A percentile compares a stretch with the other conserved stretches of the same genome.
phyloP scores from a whole-genome alignment of 352 stramenopile genomes.

The Lagenidium giganteum region DNA sequence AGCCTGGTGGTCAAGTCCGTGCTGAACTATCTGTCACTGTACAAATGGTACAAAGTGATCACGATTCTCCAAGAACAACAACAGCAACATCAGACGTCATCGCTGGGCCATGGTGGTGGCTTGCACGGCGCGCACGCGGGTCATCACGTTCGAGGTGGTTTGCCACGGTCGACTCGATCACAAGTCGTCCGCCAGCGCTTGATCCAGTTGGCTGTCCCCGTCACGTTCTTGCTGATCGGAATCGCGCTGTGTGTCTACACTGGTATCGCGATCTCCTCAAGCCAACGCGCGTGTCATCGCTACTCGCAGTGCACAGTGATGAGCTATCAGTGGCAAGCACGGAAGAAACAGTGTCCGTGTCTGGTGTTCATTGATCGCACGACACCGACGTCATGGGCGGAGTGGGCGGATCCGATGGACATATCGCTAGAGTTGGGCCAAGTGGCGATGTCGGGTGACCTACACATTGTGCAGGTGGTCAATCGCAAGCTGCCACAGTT shows the following conservation, averaged over 20 bases:
- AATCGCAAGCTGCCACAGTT: conserved; percentile 3
- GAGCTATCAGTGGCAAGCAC: conserved; percentile 3
- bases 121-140: too few species aligned
- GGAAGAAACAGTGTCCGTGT: conserved; percentile 1
- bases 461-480: conserved; percentile 4
- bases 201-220: too few species aligned
- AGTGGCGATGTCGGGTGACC: neutral
- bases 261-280: conserved; percentile 1
- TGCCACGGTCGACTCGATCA: too few species aligned
- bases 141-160: too few species aligned
- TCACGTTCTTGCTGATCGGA: too few species aligned
- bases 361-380: conserved; percentile 2
- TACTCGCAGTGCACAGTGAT: conserved; percentile 1
- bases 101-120: too few species aligned
- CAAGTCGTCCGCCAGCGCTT: too few species aligned
- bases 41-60: conserved; percentile 35
- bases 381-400: neutral
- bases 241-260: neutral
- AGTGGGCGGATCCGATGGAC: conserved; percentile 1
- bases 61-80: neutral
- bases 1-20: conserved; percentile 26
- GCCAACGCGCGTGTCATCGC: neutral
- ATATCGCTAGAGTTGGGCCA: neutral
- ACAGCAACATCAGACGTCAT: neutral
- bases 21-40: conserved; percentile 26